These are phyloP conservation scores for Tylopilus sp. DNA, from an alignment of 1,284 basidiomycete genomes.

Conservation along the genomic window DNA sequence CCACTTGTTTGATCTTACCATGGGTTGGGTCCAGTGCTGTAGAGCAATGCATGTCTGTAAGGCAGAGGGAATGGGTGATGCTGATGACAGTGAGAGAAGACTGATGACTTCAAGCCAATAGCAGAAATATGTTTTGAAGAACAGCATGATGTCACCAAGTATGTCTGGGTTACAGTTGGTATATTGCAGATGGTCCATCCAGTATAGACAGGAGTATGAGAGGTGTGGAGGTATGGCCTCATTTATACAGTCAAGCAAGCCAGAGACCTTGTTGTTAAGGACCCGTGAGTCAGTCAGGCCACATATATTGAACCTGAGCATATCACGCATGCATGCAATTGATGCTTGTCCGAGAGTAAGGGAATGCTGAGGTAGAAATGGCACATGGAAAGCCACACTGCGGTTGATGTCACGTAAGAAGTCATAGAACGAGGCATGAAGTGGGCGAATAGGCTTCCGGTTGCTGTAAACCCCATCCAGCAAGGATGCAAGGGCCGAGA, in stretches of 20 bases:
- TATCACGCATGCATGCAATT: background rate
- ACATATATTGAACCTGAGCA: slow-evolving; percentile 7
- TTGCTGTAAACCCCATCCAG: background rate
- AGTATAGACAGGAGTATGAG: background rate
- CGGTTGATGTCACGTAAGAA: background rate
- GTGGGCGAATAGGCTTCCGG: background rate
- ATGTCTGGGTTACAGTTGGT: background rate
- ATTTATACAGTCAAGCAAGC: background rate
- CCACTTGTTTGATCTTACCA: background rate
- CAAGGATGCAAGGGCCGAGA: slow-evolving; percentile 2
- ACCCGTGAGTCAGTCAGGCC: background rate
- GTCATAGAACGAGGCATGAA: background rate
- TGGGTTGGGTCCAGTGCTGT: background rate
- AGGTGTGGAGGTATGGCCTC: background rate
- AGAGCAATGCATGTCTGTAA: background rate
- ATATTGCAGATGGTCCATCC: slow-evolving; percentile 3
- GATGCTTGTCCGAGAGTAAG: background rate
- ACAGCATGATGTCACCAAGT: background rate
- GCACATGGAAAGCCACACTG: background rate
- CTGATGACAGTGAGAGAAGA: background rate
- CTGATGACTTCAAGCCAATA: background rate
- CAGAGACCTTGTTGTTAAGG: background rate
- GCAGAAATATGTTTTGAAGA: background rate
- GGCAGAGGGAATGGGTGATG: background rate
- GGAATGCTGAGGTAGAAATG: background rate